Base-by-base conservation (phyloP, 352 stramenopile species). In the Pythium plurisporium region DNA sequence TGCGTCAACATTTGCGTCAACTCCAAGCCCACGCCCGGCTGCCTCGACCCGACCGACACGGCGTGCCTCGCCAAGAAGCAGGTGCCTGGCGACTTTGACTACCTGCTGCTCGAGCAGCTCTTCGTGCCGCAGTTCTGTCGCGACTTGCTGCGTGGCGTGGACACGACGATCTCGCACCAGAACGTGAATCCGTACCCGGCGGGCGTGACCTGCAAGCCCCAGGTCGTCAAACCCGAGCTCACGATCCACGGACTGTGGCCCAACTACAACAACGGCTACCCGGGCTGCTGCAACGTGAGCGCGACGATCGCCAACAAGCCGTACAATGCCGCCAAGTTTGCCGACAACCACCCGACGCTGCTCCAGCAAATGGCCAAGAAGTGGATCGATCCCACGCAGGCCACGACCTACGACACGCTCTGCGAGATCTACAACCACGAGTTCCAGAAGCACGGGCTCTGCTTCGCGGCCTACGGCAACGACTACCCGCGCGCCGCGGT, bases 351-450 rank as follows among this genome's bases (percentile, higher is more conserved):
- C 52, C 51, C 69, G 15, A 46, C 45, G 19, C 59, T 89, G 50
- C 67, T 88, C 4, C 51, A 64, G 3, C 62, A 74, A 29, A 89
- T 91, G 81, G 65, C 61, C 19, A 58, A 60, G 17, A 71, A 79
- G 61, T 91, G 82, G 82, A 53, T 88, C 26, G 82, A 91, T 41
- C 69, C 82, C 25, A 81, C 82, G n/a, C 62, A 81, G 34, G 22
- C 56, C n/a, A 76, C 61, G 26, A 68, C 70, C 11, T 77, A 82
- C 63, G 72, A 87, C 59, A 69, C 70, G 53, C 69, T 91, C 9
- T 91, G 82, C 49, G 77, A 91, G 67, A 83, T 87, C 58, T 91
- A 89, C 69, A 74, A 89, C 69, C 82, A 91, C 68, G 79, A 89
- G 64, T 89, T 84, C 72, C 82, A 91, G 69, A 91, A 91, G 69